A percentile compares a stretch with the other conserved stretches of the same genome.
Evolutionary conservation across 768 basidiomycete genomes (phyloP).

Genomic region (Dentipellis fragilis): DNA sequence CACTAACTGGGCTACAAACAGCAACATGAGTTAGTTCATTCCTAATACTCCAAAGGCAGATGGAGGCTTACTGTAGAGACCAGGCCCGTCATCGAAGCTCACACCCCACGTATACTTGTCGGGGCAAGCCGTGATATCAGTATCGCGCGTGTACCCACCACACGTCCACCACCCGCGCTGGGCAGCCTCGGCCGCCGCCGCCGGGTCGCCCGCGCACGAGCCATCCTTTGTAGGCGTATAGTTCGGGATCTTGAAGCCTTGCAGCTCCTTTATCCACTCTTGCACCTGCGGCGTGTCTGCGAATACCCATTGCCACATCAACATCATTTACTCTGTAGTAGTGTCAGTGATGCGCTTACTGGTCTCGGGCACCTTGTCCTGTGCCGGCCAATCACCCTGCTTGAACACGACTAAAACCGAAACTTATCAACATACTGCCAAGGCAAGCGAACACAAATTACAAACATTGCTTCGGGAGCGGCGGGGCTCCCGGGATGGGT

Average conservation of each 20-base stretch:
- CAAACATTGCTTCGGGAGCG: constrained; percentile 56
- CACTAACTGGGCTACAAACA: constrained; percentile 38
- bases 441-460: constrained; percentile 6
- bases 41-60: neutral
- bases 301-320: neutral
- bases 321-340: too few relatives aligned
- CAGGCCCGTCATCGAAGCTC: constrained; percentile 85
- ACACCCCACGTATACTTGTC: constrained; percentile 70
- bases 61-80: constrained; percentile 56
- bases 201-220: constrained; percentile 53
- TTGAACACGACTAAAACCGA: constrained; percentile 33
- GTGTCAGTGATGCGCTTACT: constrained; percentile 22
- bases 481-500: constrained; percentile 55
- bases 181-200: constrained; percentile 44
- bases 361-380: constrained; percentile 51
- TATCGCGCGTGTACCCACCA: constrained; percentile 51
- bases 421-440: neutral
- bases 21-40: constrained; percentile 7
- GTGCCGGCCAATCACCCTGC: constrained; percentile 46
- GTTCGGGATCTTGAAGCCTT: constrained; percentile 60
- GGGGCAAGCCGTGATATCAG: constrained; percentile 61
- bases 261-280: constrained; percentile 67
- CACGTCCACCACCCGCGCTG: constrained; percentile 88
- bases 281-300: constrained; percentile 53
- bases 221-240: constrained; percentile 55